Evolutionary conservation across 1,284 basidiomycete species (phyloP), one percentile per base, ranked within the genome.

Genomic region (Heliocybe sulcata): DNA sequence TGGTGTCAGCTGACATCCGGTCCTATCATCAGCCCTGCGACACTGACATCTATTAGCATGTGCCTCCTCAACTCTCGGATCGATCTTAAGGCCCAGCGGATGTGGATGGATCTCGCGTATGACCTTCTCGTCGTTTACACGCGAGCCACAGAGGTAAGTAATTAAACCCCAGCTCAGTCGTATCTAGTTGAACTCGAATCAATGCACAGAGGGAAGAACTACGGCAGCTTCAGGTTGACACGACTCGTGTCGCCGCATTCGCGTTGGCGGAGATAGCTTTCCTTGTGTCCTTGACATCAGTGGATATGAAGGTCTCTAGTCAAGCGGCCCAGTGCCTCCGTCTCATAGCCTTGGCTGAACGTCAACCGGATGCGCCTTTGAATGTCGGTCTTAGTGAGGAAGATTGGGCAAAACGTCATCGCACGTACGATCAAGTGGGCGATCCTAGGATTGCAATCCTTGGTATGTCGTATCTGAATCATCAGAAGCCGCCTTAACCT

Each of bases 381-480:
- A 77, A 80, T 47, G 66, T 69, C 6, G 70, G 72, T 14, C 59
- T 80, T 22, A 77, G 71, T 11, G 78, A 84, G 50, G 86, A 87
- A 50, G 82, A 86, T 61, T 69, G 77, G 25, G 77, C 79, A 6
- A 85, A 85, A 59, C 77, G 88, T 12, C 81, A 85, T 64, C 80
- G 83, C 1, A 77, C 89, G 45, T 90, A 90, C 59, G 87, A 90
- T 54, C 82, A 87, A 61, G 70, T 92, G 16, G 90, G 89, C 12
- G 88, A 90, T 64, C 85, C 86, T 1, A 80, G 80, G 54, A 74
- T 86, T 9, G 68, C 82, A 33, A 72, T 88, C 33, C 78, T 88
- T 54, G 89, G 87, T 88, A 58, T 53, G 82, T 74, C 52, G 35
- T 55, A 27, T 54, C 35, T 48, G 20, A 48, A 38, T 31, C 47